phyloP scores from a whole-genome alignment of 1,139 yeast species.

The Magnusiomyces fungicola region DNA sequence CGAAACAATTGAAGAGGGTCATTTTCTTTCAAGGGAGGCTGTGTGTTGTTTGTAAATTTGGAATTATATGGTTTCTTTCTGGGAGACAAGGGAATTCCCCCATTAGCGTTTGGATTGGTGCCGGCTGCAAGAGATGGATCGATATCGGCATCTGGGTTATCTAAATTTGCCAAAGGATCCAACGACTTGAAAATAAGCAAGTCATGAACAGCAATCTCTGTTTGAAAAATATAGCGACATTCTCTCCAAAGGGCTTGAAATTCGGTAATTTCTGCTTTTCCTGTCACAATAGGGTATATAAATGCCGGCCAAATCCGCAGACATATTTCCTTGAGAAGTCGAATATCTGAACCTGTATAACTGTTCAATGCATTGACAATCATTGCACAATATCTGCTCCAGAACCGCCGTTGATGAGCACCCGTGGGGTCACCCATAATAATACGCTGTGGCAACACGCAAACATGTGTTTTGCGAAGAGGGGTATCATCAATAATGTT shows the following conservation, averaged over 20 bases:
- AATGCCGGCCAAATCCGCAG: constrained; percentile 47
- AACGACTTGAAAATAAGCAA: constrained; percentile 17
- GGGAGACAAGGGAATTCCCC: background rate
- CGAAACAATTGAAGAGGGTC: too few relatives aligned
- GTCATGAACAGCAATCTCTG: constrained; percentile 36
- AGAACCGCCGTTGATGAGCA: constrained; percentile 15
- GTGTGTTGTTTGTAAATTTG: background rate
- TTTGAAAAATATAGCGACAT: constrained; percentile 37
- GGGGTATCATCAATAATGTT: background rate
- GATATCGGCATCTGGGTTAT: background rate
- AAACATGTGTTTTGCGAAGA: constrained; percentile 1
- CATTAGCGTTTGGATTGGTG: too few relatives aligned
- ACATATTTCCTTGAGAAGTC: constrained; percentile 39
- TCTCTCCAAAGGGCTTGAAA: constrained; percentile 44
- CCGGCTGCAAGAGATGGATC: background rate
- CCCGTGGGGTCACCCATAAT: constrained; percentile 5
- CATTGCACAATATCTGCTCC: constrained; percentile 24
- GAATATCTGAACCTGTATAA: constrained; percentile 49
- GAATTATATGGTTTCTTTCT: background rate
- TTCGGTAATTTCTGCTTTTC: constrained; percentile 33
- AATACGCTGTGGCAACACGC: constrained; percentile 10
- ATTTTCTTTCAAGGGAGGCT: background rate
- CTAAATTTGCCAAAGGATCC: constrained; percentile 2
- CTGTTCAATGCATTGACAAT: constrained; percentile 47
- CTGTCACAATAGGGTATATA: constrained; percentile 37